Conservation (phyloP, 202 grass and related monocot species). For the Schoenoplectus tabernaemontani region DNA sequence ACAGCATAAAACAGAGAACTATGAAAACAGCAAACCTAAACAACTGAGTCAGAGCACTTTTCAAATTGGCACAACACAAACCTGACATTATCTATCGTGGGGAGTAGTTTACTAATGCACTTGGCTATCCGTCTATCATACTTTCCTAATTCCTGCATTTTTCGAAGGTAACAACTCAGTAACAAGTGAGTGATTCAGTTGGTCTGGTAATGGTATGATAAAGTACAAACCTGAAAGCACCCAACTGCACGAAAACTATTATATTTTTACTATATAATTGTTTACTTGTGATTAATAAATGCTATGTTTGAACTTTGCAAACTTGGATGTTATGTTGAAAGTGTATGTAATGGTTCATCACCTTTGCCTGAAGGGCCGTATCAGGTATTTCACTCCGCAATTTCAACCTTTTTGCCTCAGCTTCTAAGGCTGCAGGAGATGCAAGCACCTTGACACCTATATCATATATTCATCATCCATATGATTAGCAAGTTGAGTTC, state of each 20-base stretch:
- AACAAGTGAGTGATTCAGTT: not conserved
- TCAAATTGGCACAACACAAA: slow-evolving; percentile 13
- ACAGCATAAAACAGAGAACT: slow-evolving; percentile 9
- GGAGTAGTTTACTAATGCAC: slow-evolving; percentile 60
- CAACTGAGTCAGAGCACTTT: not conserved
- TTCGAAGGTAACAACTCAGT: slow-evolving; percentile 22
- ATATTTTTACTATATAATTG: not conserved
- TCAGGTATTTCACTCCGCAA: slow-evolving; percentile 58
- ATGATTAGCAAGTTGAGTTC: not conserved
- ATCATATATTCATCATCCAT: slow-evolving; percentile 13
- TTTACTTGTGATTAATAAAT: not conserved
- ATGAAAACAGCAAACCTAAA: slow-evolving; percentile 13
- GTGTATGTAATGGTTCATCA: slow-evolving; percentile 6
- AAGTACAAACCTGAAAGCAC: not conserved
- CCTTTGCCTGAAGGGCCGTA: slow-evolving; percentile 52
- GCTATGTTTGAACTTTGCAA: not conserved
- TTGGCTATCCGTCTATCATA: slow-evolving; percentile 63
- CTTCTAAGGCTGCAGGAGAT: slow-evolving; percentile 53
- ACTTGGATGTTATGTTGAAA: not conserved
- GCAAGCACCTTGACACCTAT: slow-evolving; percentile 70
- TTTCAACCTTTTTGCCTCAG: slow-evolving; percentile 49
- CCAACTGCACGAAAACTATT: not conserved
- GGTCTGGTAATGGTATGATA: not conserved
- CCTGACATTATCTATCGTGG: slow-evolving; percentile 75
- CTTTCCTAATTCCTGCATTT: slow-evolving; percentile 62